These are phyloP conservation scores for Iberis pinnata DNA, from an alignment of 345 rosid genomes.

Conservation along the genomic window DNA sequence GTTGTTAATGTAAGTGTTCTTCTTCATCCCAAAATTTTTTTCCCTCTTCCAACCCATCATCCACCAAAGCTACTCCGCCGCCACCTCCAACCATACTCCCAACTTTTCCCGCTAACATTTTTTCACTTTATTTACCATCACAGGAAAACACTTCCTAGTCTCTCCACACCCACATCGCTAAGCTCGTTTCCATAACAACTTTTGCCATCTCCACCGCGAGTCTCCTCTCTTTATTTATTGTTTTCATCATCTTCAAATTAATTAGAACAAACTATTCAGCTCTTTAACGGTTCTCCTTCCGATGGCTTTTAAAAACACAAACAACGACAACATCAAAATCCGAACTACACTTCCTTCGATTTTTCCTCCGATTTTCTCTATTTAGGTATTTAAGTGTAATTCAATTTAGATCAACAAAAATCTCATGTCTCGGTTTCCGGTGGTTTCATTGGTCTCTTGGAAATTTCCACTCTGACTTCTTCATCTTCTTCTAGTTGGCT, in stretches of 20 bases:
- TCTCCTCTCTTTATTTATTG: slow-evolving; percentile 37
- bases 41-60: slow-evolving; percentile 32
- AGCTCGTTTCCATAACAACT: slow-evolving; percentile 42
- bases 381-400: slow-evolving; percentile 67
- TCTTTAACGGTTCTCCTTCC: slow-evolving; percentile 63
- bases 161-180: slow-evolving; percentile 31
- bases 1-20: no score
- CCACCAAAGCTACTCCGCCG: slow-evolving; percentile 32
- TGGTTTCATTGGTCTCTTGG: slow-evolving; percentile 41
- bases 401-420: slow-evolving; percentile 37
- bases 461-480: slow-evolving; percentile 21
- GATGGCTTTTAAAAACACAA: slow-evolving; percentile 32
- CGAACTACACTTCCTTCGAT: slow-evolving; percentile 34
- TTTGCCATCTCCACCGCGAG: slow-evolving; percentile 50
- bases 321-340: slow-evolving; percentile 17
- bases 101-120: slow-evolving; percentile 88
- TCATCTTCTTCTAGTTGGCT: slow-evolving; percentile 39
- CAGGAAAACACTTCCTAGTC: slow-evolving; percentile 25
- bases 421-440: slow-evolving; percentile 29
- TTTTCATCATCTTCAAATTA: slow-evolving; percentile 37
- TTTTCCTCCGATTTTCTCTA: slow-evolving; percentile 79
- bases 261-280: slow-evolving; percentile 51
- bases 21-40: no score
- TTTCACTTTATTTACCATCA: slow-evolving; percentile 63
- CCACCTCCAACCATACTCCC: slow-evolving; percentile 44